phyloP scores from a whole-genome alignment of 495 filamentous ascomycete genomes.

The Thozetella sp. region DNA sequence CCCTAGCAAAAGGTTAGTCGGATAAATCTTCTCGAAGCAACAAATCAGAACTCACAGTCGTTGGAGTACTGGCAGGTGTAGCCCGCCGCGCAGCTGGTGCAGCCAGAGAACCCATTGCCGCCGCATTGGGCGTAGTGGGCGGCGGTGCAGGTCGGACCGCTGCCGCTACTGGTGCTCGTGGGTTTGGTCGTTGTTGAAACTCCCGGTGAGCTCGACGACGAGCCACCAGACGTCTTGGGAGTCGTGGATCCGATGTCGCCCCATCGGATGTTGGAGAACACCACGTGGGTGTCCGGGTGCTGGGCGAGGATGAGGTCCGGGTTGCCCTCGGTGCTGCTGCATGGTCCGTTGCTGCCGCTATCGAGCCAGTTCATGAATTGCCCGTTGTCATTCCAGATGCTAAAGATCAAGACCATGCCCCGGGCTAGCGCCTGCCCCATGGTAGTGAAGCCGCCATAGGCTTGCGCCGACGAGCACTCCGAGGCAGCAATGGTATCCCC shows the following conservation, averaged over 20 bases:
- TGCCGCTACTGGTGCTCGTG: constrained; percentile 10
- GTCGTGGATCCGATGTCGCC: constrained; percentile 56
- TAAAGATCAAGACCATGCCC: no score
- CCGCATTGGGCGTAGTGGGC: constrained; percentile 44
- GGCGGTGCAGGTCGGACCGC: constrained; percentile 15
- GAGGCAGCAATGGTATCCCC: constrained; percentile 15
- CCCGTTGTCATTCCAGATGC: constrained; percentile 66
- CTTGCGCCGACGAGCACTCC: no score
- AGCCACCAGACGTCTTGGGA: neutral
- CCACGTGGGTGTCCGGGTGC: constrained; percentile 50
- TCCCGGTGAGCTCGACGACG: neutral
- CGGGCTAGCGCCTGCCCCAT: no score
- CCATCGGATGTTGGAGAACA: constrained; percentile 67
- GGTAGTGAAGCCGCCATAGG: no score
- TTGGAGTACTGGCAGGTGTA: constrained; percentile 39
- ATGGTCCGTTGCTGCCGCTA: constrained; percentile 64
- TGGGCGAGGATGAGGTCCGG: constrained; percentile 50
- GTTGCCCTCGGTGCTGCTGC: constrained; percentile 50
- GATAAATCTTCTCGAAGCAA: no score
- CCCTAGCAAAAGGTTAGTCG: no score
- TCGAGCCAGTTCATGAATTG: constrained; percentile 69
- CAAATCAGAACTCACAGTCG: constrained; percentile 25
- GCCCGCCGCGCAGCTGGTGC: constrained; percentile 34
- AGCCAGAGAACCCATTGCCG: constrained; percentile 38
- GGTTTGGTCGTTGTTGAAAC: neutral